Evolutionary conservation across 1,139 yeast genomes (phyloP), one percentile per base, ranked within the genome.

Genomic region (Eremothecium gossypii): DNA sequence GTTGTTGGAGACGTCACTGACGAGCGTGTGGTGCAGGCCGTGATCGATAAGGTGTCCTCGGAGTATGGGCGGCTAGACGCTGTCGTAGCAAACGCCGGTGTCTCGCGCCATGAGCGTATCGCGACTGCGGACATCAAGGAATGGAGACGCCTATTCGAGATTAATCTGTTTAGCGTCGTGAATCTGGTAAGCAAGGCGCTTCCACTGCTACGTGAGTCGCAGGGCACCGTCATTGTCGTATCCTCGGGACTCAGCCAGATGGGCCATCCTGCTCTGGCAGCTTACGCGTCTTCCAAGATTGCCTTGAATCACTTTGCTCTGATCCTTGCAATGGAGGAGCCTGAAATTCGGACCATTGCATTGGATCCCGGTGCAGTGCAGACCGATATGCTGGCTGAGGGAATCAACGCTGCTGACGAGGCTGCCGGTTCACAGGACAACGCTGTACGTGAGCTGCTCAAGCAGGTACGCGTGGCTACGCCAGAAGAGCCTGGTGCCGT

Each of bases 321-420:
- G 37, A 74, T 85, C n/a, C 62, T 89, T 17, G 81, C 84, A 1
- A 68, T 66, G 6, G 95, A 85, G 53, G 94, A 85, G 57, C 40
- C 41, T 6, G 27, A 33, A 1, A 67, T 89, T 23, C 66, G 68
- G 39, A 70, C 84, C 7, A 64, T 85, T 6, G 69, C 95, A 0
- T 71, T 89, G 27, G 95, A 95, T 1, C 97, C 97, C 0, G 97
- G 97, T 3, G 94, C 85, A 1, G 96, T 89, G 2, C 86, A 83
- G 56, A 87, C 97, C 1, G 68, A 67, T 10, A 89, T 89, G 96
- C 66, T 70, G 1, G 64, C 69, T 1, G 76, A 71, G 23, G 71
- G 74, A 10, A 71, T 75, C 49, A 63, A 74, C 44, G 67, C 77
- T 51, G 87, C 87, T 61, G 64, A 70, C 7, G 77, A 76, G 37